These are phyloP conservation scores for Gnaphalium uliginosum DNA, from an alignment of 129 eudicot species.

Conservation along the genomic window DNA sequence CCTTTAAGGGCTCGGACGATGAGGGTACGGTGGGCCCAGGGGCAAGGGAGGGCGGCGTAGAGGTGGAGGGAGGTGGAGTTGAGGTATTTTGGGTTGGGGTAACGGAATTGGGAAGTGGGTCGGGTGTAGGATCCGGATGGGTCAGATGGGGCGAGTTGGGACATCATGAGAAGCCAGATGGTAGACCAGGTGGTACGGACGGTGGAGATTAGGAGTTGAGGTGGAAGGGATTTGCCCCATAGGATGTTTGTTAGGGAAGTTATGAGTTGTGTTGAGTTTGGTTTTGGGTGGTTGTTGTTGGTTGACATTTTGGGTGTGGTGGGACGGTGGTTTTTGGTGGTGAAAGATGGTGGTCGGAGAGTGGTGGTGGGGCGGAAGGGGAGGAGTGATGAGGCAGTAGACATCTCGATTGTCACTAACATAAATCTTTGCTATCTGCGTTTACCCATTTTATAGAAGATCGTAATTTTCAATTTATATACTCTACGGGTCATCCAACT, in stretches of 20 bases:
- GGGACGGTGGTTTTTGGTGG: constrained; percentile 36
- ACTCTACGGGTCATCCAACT: too few species aligned
- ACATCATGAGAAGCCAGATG: constrained; percentile 94
- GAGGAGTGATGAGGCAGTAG: constrained; percentile 42
- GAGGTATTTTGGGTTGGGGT: constrained; percentile 27
- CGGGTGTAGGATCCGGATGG: constrained; percentile 86
- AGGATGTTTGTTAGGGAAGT: constrained; percentile 67
- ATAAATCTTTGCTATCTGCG: too few species aligned
- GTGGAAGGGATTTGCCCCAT: constrained; percentile 90
- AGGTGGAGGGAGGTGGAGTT: constrained; percentile 60
- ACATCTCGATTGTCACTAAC: constrained; percentile 3
- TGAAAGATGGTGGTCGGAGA: constrained; percentile 20
- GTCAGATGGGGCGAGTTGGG: constrained; percentile 99
- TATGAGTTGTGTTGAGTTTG: constrained; percentile 44
- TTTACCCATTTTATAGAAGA: too few species aligned
- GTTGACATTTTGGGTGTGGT: constrained; percentile 40
- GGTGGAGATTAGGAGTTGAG: constrained; percentile 94
- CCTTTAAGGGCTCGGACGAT: constrained; percentile 85
- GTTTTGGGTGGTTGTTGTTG: constrained; percentile 24
- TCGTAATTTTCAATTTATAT: too few species aligned
- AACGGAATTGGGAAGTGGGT: constrained; percentile 74
- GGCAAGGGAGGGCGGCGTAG: constrained; percentile 95
- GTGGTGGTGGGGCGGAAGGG: constrained; percentile 27
- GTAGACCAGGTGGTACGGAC: constrained; percentile 93
- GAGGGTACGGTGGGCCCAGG: constrained; percentile 97